phyloP scores from a whole-genome alignment of 805 yeast genomes.

The Lachancea thermotolerans region DNA sequence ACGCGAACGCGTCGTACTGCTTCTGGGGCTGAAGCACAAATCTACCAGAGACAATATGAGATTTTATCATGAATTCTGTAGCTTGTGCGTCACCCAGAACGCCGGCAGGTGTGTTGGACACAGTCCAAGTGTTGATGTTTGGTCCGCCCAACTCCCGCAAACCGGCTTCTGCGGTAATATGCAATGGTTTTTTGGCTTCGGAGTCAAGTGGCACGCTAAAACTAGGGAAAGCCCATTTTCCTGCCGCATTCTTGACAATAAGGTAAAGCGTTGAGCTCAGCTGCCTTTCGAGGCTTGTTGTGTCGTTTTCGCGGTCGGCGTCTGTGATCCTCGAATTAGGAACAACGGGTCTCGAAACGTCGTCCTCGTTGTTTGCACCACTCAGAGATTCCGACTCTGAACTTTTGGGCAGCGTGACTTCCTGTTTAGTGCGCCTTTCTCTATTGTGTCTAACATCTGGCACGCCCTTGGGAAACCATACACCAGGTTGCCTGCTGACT shows the following conservation, averaged over 20 bases:
- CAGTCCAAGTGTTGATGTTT: slow-evolving; percentile 76
- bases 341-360: slow-evolving; percentile 59
- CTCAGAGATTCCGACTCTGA: slow-evolving; percentile 28
- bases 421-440: slow-evolving; percentile 80
- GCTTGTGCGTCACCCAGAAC: slow-evolving; percentile 40
- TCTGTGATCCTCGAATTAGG: slow-evolving; percentile 68
- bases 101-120: slow-evolving; percentile 84
- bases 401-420: slow-evolving; percentile 59
- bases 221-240: slow-evolving; percentile 74
- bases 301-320: slow-evolving; percentile 63
- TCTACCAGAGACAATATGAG: slow-evolving; percentile 81
- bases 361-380: slow-evolving; percentile 39
- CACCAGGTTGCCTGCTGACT: slow-evolving; percentile 60
- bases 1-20: slow-evolving; percentile 48
- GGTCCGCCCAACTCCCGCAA: slow-evolving; percentile 66
- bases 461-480: slow-evolving; percentile 73
- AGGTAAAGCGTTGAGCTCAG: slow-evolving; percentile 76
- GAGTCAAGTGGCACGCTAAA: slow-evolving; percentile 37
- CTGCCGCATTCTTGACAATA: slow-evolving; percentile 43
- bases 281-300: slow-evolving; percentile 66
- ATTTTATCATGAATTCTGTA: slow-evolving; percentile 67
- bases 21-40: slow-evolving; percentile 43
- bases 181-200: slow-evolving; percentile 47
- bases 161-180: slow-evolving; percentile 68
- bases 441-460: slow-evolving; percentile 86